phyloP scores from a whole-genome alignment of 371 early-diverging fungal genomes.

The Nematocida parisii region DNA sequence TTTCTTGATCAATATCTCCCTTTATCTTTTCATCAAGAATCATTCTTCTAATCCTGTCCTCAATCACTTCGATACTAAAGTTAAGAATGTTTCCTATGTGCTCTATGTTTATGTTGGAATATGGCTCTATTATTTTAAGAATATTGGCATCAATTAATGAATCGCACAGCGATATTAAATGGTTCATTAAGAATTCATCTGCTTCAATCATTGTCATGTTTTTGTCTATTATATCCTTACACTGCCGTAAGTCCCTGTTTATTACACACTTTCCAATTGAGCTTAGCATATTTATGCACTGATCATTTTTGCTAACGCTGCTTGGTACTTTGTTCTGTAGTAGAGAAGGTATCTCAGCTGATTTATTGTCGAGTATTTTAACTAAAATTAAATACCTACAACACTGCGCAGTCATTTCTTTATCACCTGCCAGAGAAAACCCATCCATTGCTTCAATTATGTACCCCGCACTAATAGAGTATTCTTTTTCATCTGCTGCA shows the following conservation, averaged over 20 bases:
- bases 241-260: slow-evolving; percentile 58
- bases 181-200: slow-evolving; percentile 66
- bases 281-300: slow-evolving; percentile 58
- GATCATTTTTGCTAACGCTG: slow-evolving; percentile 40
- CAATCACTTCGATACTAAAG: slow-evolving; percentile 81
- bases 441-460: slow-evolving; percentile 89
- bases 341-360: slow-evolving; percentile 61
- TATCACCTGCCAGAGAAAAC: slow-evolving; percentile 61
- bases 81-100: slow-evolving; percentile 86
- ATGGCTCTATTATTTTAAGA: slow-evolving; percentile 92
- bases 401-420: slow-evolving; percentile 50
- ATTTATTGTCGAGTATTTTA: slow-evolving; percentile 64
- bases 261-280: slow-evolving; percentile 49
- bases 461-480: slow-evolving; percentile 89
- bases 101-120: slow-evolving; percentile 85
- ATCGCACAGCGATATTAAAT: slow-evolving; percentile 73
- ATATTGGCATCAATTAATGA: slow-evolving; percentile 90
- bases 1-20: slow-evolving; percentile 92
- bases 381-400: slow-evolving; percentile 67
- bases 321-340: slow-evolving; percentile 59
- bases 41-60: slow-evolving; percentile 87
- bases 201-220: slow-evolving; percentile 44
- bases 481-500: slow-evolving; percentile 94
- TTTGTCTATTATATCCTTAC: slow-evolving; percentile 58
- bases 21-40: slow-evolving; percentile 88